phyloP scores from a whole-genome alignment of 768 basidiomycete genomes.

The Rhodotorula graminis region DNA sequence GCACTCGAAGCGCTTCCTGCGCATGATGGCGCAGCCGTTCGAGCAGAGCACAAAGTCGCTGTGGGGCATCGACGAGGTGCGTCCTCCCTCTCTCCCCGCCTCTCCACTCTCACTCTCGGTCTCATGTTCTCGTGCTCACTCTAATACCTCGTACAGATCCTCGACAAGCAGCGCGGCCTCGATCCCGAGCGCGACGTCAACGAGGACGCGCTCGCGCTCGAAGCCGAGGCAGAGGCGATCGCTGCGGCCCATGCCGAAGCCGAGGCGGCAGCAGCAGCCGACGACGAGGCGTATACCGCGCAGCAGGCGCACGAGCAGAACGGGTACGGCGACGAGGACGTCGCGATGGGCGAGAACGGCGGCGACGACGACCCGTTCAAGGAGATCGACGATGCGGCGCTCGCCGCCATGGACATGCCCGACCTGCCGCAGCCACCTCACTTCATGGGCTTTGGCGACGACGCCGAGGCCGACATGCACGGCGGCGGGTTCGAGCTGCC shows the following conservation, averaged over 20 bases:
- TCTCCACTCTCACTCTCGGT: no score
- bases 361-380: not conserved
- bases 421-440: not conserved
- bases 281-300: not conserved
- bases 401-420: slow-evolving; percentile 8
- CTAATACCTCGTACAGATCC: not conserved
- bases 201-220: slow-evolving; percentile 4
- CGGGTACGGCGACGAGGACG: not conserved
- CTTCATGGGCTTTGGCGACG: not conserved
- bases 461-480: not conserved
- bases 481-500: not conserved
- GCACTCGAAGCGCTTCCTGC: slow-evolving; percentile 85
- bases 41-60: slow-evolving; percentile 93
- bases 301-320: not conserved
- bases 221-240: not conserved
- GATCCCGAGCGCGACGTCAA: slow-evolving; percentile 3
- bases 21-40: slow-evolving; percentile 96
- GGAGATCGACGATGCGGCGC: slow-evolving; percentile 10
- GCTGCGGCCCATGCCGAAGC: not conserved
- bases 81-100: not conserved
- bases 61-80: slow-evolving; percentile 87
- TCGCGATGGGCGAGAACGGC: not conserved
- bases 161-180: slow-evolving; percentile 27
- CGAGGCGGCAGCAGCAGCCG: not conserved
- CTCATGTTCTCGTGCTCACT: not conserved